Conservation (phyloP, 2,329 filamentous ascomycete species). For the Pseudogymnoascus sp. region DNA sequence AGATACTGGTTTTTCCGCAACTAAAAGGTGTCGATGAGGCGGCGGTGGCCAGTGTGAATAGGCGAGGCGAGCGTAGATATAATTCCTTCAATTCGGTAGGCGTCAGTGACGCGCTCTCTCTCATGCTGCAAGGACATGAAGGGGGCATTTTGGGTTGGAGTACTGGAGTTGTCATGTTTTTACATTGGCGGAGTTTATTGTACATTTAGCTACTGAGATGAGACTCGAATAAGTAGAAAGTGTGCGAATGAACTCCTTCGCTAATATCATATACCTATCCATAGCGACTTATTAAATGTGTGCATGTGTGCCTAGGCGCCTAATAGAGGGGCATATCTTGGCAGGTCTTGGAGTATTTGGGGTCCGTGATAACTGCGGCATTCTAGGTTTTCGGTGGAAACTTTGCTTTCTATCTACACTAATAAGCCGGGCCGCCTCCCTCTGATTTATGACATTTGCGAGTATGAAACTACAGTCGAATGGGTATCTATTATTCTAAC, state of each 20-base stretch:
- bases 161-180: slow-evolving; percentile 3
- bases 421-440: neutral
- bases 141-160: neutral
- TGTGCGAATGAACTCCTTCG: neutral
- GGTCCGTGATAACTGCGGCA: neutral
- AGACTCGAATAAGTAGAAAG: neutral
- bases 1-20: slow-evolving; percentile 1
- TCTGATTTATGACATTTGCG: neutral
- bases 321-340: neutral
- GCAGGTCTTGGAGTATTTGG: neutral
- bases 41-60: neutral
- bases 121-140: neutral
- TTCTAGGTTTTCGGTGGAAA: neutral
- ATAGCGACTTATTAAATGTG: neutral
- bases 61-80: slow-evolving; percentile 4
- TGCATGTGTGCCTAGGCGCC: neutral
- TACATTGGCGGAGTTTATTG: neutral
- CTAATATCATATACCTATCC: neutral
- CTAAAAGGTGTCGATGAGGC: neutral
- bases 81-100: slow-evolving; percentile 7
- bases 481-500: slow-evolving; percentile 11
- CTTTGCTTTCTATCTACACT: neutral
- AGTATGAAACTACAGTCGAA: slow-evolving; percentile 5
- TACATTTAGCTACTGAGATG: slow-evolving; percentile 4
- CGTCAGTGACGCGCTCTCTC: slow-evolving; percentile 3